phyloP scores from a whole-genome alignment of 441 rosid genomes.

The Gossypium schwendimanii region DNA sequence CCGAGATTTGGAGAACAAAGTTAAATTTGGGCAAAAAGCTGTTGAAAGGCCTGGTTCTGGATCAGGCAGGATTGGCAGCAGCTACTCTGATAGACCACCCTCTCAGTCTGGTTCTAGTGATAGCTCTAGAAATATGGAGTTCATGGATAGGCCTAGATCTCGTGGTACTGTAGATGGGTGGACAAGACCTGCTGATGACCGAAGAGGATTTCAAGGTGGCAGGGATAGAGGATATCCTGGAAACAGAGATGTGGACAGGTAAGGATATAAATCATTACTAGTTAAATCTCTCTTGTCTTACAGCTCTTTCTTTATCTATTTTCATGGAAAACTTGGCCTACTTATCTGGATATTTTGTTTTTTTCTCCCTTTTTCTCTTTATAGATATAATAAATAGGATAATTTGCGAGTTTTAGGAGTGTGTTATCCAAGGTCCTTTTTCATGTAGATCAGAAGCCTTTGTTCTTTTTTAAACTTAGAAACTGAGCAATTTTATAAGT shows the following conservation, averaged over 20 bases:
- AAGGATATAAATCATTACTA: slow-evolving; percentile 12
- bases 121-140: slow-evolving; percentile 58
- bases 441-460: background rate
- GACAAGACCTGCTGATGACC: slow-evolving; percentile 63
- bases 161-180: slow-evolving; percentile 64
- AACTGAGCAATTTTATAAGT: background rate
- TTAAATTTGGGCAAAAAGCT: slow-evolving; percentile 67
- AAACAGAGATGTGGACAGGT: slow-evolving; percentile 73
- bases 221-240: slow-evolving; percentile 73
- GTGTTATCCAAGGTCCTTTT: background rate
- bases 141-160: slow-evolving; percentile 68
- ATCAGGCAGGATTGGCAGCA: slow-evolving; percentile 47
- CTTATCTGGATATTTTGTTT: background rate
- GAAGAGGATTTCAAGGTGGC: slow-evolving; percentile 76
- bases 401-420: background rate
- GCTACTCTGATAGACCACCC: slow-evolving; percentile 63
- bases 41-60: slow-evolving; percentile 75
- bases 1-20: slow-evolving; percentile 68
- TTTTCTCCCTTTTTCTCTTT: background rate
- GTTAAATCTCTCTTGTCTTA: background rate
- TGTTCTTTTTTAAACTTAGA: background rate
- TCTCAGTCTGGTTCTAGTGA: slow-evolving; percentile 72
- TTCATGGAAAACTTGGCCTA: background rate
- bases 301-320: background rate
- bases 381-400: background rate